These are phyloP conservation scores for Capsicum chinense DNA, from an alignment of 257 asterid species.

Conservation along the genomic window DNA sequence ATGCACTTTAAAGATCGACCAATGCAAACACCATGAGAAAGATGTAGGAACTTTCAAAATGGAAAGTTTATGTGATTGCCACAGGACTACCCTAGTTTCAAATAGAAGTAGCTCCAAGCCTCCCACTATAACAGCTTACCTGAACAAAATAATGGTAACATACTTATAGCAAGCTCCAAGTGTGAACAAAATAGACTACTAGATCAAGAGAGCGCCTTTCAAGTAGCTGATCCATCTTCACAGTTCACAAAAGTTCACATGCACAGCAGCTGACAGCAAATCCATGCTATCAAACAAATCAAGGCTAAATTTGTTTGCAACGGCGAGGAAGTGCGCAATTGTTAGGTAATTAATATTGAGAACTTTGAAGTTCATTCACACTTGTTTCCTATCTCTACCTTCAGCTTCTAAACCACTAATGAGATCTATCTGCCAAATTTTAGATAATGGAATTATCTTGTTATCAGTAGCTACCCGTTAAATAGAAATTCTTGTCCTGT, in stretches of 20 bases:
- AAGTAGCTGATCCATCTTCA: background rate
- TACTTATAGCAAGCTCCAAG: background rate
- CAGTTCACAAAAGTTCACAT: background rate
- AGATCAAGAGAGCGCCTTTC: background rate
- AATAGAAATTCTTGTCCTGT: background rate
- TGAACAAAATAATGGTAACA: background rate
- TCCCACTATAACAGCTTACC: background rate
- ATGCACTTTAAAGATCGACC: background rate
- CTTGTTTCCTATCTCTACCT: background rate
- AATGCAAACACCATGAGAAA: background rate
- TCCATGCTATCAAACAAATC: background rate
- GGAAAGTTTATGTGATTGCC: background rate
- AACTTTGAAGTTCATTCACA: no score
- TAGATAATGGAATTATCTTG: background rate
- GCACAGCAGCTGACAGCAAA: background rate
- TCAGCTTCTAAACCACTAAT: background rate
- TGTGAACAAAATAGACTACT: background rate
- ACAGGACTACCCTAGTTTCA: background rate
- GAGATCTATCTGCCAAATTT: background rate
- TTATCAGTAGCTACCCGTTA: background rate
- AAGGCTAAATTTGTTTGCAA: background rate
- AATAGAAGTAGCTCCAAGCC: background rate
- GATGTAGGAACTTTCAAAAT: background rate
- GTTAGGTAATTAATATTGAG: no score
- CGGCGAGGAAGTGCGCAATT: no score